Conservation (phyloP, 2,329 filamentous ascomycete genomes). For the Zymoseptoria passerinii region DNA sequence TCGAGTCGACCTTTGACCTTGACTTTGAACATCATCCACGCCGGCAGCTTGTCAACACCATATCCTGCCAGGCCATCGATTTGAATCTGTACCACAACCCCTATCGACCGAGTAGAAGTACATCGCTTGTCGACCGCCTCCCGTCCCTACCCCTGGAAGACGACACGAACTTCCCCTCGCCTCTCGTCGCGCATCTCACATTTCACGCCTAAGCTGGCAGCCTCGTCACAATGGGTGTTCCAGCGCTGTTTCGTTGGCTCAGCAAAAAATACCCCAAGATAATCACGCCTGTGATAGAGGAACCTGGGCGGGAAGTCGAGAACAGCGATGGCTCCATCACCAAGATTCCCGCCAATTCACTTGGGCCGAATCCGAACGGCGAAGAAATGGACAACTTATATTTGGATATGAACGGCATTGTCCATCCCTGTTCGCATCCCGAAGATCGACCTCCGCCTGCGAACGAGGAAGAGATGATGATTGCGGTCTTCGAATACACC, state of each 20-base stretch:
- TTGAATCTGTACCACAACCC: neutral
- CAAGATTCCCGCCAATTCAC: conserved; percentile 75
- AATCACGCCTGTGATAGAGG: conserved; percentile 82
- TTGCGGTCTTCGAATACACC: conserved; percentile 97
- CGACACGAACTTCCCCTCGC: neutral
- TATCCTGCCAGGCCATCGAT: conserved; percentile 2
- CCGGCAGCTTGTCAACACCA: conserved; percentile 4
- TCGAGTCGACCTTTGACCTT: neutral
- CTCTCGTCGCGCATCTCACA: neutral
- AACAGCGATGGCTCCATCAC: conserved; percentile 72
- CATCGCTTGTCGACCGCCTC: neutral
- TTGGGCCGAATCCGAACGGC: conserved; percentile 83
- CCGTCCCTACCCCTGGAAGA: neutral
- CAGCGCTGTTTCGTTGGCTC: conserved; percentile 91
- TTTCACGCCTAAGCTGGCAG: neutral
- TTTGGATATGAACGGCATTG: conserved; percentile 98
- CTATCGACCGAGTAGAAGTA: neutral
- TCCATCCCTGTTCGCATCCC: conserved; percentile 96
- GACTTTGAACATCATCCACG: neutral
- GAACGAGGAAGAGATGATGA: conserved; percentile 98
- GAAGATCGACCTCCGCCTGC: conserved; percentile 85
- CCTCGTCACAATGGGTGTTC: conserved; percentile 68
- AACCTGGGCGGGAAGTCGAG: conserved; percentile 67
- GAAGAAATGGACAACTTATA: conserved; percentile 98
- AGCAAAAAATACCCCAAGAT: conserved; percentile 98